These are phyloP conservation scores for Protomyces arabidopsidicola DNA, from an alignment of 1,139 yeast species.

Conservation along the genomic window DNA sequence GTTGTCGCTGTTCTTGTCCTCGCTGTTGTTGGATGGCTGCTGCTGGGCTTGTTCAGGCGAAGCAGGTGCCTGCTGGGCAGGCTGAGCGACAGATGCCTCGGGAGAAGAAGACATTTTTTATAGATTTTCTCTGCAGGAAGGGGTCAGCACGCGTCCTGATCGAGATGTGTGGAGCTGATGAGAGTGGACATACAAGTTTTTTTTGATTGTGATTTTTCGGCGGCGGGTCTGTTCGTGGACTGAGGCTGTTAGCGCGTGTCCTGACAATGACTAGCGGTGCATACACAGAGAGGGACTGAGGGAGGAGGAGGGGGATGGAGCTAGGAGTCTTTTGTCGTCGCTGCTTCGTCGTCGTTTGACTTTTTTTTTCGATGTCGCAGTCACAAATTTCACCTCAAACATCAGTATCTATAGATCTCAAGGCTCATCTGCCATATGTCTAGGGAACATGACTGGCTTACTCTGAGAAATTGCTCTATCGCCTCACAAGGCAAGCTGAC, in stretches of 20 bases:
- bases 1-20: conserved; percentile 19
- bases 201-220: neutral
- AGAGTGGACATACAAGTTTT: neutral
- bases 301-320: neutral
- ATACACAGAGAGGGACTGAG: neutral
- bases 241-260: neutral
- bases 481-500: neutral
- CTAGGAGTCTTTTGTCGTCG: neutral
- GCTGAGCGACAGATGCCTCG: conserved; percentile 1
- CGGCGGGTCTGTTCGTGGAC: neutral
- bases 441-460: neutral
- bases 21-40: conserved; percentile 9
- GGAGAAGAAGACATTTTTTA: conserved; percentile 22
- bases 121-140: neutral
- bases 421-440: neutral
- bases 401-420: no score
- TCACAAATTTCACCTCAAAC: no score
- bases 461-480: neutral
- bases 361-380: neutral
- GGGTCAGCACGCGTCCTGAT: neutral
- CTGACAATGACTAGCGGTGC: neutral
- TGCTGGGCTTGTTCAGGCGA: conserved; percentile 12
- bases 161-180: no score
- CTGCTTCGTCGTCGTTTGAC: neutral
- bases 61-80: neutral